phyloP scores from a whole-genome alignment of 148 eudicot species.

The Dianthus caryophyllus region DNA sequence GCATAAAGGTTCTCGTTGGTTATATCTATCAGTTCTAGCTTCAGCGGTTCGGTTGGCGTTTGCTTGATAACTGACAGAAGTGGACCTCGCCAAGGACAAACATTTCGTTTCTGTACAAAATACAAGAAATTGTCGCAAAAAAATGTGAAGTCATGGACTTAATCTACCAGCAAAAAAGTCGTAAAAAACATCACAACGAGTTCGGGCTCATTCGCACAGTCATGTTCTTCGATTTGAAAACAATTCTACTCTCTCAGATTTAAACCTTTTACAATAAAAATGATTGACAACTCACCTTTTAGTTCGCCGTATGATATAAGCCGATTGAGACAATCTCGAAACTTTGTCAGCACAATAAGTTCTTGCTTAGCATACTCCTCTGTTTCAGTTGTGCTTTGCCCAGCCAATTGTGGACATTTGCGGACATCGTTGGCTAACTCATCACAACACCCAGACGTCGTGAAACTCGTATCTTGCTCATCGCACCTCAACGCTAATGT shows the following conservation, averaged over 20 bases:
- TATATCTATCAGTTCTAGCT: conserved; percentile 30
- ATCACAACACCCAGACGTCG: conserved; percentile 43
- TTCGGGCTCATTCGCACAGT: neutral
- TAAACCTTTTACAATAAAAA: no score
- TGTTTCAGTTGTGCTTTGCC: conserved; percentile 48
- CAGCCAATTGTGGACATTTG: conserved; percentile 42
- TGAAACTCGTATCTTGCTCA: conserved; percentile 67
- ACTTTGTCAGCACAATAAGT: conserved; percentile 63
- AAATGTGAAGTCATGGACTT: no score
- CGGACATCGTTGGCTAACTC: conserved; percentile 31
- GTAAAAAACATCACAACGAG: neutral
- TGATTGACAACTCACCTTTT: conserved; percentile 62
- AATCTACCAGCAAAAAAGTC: no score
- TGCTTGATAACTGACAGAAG: conserved; percentile 34
- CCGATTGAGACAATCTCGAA: conserved; percentile 87
- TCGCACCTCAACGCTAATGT: conserved; percentile 79
- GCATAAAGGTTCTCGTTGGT: conserved; percentile 36
- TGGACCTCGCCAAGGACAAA: conserved; percentile 52
- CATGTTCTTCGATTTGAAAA: neutral
- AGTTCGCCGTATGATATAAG: conserved; percentile 81
- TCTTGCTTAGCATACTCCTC: conserved; percentile 84
- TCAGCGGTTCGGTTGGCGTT: conserved; percentile 33
- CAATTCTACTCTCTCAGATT: neutral
- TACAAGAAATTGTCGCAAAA: no score
- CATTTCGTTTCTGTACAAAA: conserved; percentile 56